These are phyloP conservation scores for Colletotrichum euphorbiae DNA, from an alignment of 2,329 filamentous ascomycete species.

Conservation along the genomic window DNA sequence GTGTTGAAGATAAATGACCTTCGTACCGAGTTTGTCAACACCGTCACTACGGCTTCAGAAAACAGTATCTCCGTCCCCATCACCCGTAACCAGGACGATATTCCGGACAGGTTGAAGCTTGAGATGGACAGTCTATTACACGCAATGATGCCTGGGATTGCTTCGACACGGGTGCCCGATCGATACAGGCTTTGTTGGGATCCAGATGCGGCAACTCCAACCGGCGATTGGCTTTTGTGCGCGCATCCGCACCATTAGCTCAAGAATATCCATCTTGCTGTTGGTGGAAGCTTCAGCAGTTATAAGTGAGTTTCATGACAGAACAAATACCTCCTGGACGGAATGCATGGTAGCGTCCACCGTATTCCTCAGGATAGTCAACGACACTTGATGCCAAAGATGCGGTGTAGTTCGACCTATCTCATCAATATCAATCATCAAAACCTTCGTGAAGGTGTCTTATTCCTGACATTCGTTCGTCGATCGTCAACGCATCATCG, in stretches of 20 bases:
- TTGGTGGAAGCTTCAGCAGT: constrained; percentile 26
- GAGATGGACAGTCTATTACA: background rate
- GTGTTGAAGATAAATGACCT: constrained; percentile 30
- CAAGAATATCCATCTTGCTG: constrained; percentile 8
- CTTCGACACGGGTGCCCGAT: background rate
- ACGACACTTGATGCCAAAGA: background rate
- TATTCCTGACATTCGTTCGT: background rate
- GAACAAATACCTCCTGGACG: too few species aligned
- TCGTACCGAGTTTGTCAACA: constrained; percentile 23
- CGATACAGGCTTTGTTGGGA: constrained; percentile 29
- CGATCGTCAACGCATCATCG: background rate
- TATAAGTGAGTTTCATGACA: constrained; percentile 21
- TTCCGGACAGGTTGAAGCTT: constrained; percentile 6
- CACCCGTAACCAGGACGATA: background rate
- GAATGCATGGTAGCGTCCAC: too few species aligned
- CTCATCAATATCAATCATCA: background rate
- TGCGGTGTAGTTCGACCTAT: background rate
- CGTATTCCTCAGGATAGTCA: background rate
- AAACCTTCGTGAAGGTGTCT: background rate
- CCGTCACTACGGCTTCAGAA: background rate
- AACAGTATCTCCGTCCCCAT: constrained; percentile 6
- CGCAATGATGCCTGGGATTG: constrained; percentile 6
- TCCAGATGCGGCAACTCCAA: constrained; percentile 21
- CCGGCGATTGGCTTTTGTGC: constrained; percentile 26
- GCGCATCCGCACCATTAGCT: constrained; percentile 10